Base-by-base conservation (phyloP, 2,329 filamentous ascomycete genomes). In the Dendryphion nanum region DNA sequence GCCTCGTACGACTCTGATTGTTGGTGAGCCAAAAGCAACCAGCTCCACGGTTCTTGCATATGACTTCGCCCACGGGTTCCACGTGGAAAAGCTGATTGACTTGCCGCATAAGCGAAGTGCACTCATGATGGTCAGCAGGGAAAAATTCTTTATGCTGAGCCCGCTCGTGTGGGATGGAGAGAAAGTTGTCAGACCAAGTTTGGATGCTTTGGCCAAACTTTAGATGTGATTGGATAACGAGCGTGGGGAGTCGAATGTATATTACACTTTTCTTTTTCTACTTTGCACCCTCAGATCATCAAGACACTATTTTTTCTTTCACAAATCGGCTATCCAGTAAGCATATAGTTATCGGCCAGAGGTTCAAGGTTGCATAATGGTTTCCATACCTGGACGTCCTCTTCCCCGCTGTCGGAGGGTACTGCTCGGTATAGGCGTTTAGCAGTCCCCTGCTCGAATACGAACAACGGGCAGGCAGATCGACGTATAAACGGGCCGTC, bases 31-130 rank as follows among this genome's bases (percentile, higher is more conserved):
- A 21, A 84, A 85, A 59, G 29, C 29, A 41, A 85, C 81, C 4
- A 85, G 85, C 53, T 76, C 72, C 18, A 84, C 80, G 0, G 81
- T 89, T 12, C 70, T 89, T 41, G 79, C 81, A 44, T 89, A 89
- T 61, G 85, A 90, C 51, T 77, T 86, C 37, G 79, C 83, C 35
- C 82, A 87, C 52, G 85, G 85, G 1, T 83, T 89, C 52, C 79
- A 80, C 5, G 71, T 89, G 24, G 81, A 85, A 51, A 85, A 85
- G 64, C 79, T 86, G 44, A 78, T 87, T 45, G 85, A 88, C 50
- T 64, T 88, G 45, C 82, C 82, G 4, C 79, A 86, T 51, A 87
- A 88, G 71, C 75, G 85, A 18, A 83, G 82, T 40, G 82, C 81
- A 2, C 75, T 86, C 44, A 76, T 85, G 58, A 72, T 74, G 42